These are phyloP conservation scores for Ilyonectria mors-panacis DNA, from an alignment of 2,329 filamentous ascomycete species.

Conservation along the genomic window DNA sequence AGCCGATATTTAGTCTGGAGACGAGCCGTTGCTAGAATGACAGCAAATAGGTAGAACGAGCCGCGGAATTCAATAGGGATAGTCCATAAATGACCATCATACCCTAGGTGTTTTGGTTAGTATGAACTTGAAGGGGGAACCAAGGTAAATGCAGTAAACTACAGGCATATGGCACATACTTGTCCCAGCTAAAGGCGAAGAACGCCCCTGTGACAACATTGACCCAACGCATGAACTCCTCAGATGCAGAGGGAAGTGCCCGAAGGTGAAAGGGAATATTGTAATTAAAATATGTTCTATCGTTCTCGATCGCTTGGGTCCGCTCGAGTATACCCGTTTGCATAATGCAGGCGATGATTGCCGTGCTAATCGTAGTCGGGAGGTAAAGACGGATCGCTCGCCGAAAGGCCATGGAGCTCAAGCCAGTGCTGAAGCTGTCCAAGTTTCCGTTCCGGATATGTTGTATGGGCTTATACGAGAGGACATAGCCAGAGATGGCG, in stretches of 20 bases:
- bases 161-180: no score
- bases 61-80: conserved; percentile 74
- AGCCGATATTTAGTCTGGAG: conserved; percentile 60
- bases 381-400: conserved; percentile 67
- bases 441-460: conserved; percentile 56
- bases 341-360: conserved; percentile 61
- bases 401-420: conserved; percentile 67
- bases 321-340: conserved; percentile 63
- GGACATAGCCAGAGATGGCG: conserved; percentile 73
- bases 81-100: conserved; percentile 74
- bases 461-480: conserved; percentile 67
- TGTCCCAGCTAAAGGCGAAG: no score
- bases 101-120: conserved; percentile 51
- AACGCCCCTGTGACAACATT: no score
- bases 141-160: conserved; percentile 43
- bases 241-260: conserved; percentile 53
- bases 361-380: conserved; percentile 65
- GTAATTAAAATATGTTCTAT: conserved; percentile 61
- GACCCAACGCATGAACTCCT: conserved; percentile 63
- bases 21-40: conserved; percentile 64
- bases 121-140: neutral
- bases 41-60: conserved; percentile 71
- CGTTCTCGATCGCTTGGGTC: conserved; percentile 61
- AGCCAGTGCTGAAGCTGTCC: conserved; percentile 58
- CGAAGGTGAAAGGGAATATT: conserved; percentile 56